Evolutionary conservation across 352 stramenopile genomes (phyloP).

Genomic region (Blastocystis sp.): DNA sequence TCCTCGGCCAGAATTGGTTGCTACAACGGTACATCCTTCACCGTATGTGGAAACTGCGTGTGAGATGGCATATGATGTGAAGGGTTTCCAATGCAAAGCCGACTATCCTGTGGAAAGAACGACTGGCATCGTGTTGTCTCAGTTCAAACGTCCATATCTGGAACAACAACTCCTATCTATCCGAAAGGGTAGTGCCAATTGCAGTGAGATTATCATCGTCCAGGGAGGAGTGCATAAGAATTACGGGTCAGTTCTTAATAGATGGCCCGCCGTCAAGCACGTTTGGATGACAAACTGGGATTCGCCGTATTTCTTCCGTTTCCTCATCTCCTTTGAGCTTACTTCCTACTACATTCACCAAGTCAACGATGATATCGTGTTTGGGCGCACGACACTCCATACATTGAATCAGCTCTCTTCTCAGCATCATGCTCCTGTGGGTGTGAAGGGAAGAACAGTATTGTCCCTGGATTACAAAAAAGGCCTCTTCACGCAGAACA

Average conservation of each 20-base stretch:
- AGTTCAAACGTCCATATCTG: conserved; percentile 36
- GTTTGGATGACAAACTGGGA: not conserved
- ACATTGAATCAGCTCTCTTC: not conserved
- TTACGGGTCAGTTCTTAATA: not conserved
- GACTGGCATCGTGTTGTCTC: conserved; percentile 14
- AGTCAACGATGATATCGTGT: not conserved
- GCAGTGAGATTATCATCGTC: conserved; percentile 4
- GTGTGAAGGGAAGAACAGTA: not conserved
- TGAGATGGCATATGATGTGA: not conserved
- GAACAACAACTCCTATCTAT: conserved; percentile 2
- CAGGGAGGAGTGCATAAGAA: conserved; percentile 7
- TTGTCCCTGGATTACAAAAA: not conserved
- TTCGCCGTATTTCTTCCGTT: not conserved
- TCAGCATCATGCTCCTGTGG: not conserved
- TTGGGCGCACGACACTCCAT: not conserved
- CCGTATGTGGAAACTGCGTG: too few species aligned
- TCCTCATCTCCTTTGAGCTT: not conserved
- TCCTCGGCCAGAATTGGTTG: too few species aligned
- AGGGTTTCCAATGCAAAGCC: not conserved
- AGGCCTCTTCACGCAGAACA: not conserved
- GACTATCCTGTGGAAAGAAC: not conserved
- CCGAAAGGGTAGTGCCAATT: not conserved
- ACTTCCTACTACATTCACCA: not conserved
- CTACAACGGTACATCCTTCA: too few species aligned
- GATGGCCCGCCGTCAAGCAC: not conserved